Percentiles rank a stretch among this genome's conserved stretches.
These are phyloP conservation scores for Diaporthe ampelina DNA, from an alignment of 2,329 filamentous ascomycete species.

Conservation along the genomic window DNA sequence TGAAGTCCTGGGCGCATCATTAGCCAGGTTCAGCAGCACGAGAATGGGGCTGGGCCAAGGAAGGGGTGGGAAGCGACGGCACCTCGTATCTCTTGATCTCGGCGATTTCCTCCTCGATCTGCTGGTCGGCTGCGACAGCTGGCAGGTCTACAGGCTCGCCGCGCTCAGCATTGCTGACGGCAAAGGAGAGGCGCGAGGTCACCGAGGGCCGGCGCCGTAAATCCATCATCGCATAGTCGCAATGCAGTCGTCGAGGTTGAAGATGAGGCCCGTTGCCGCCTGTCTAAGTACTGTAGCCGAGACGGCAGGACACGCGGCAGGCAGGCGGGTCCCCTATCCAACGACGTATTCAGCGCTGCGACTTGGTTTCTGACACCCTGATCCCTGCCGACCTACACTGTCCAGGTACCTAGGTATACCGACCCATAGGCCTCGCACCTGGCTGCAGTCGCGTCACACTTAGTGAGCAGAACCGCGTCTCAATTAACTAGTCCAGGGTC, in stretches of 20 bases:
- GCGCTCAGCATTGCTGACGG: constrained; percentile 72
- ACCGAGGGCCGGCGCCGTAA: constrained; percentile 67
- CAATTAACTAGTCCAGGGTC: constrained; percentile 37
- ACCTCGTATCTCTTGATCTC: constrained; percentile 98
- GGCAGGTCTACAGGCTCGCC: constrained; percentile 68
- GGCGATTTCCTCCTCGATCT: constrained; percentile 93
- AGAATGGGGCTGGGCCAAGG: constrained; percentile 8
- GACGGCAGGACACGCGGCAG: constrained; percentile 53
- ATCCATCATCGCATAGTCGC: constrained; percentile 41
- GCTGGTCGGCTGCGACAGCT: constrained; percentile 70
- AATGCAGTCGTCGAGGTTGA: constrained; percentile 17
- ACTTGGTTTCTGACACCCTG: background rate
- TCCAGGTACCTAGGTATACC: background rate
- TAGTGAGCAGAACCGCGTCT: constrained; percentile 41
- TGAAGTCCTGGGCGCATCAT: constrained; percentile 78
- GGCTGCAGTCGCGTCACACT: constrained; percentile 31
- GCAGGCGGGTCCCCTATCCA: constrained; percentile 27
- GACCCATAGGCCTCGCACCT: background rate
- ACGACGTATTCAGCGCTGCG: constrained; percentile 18
- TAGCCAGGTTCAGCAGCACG: constrained; percentile 35
- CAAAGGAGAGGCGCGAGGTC: constrained; percentile 76
- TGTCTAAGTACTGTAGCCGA: constrained; percentile 32
- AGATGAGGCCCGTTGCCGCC: constrained; percentile 43
- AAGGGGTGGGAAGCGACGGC: constrained; percentile 35
- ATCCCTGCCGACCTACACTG: background rate